Evolutionary conservation across 495 filamentous ascomycete genomes (phyloP).

Genomic region (Opeltia flavorubescens): DNA sequence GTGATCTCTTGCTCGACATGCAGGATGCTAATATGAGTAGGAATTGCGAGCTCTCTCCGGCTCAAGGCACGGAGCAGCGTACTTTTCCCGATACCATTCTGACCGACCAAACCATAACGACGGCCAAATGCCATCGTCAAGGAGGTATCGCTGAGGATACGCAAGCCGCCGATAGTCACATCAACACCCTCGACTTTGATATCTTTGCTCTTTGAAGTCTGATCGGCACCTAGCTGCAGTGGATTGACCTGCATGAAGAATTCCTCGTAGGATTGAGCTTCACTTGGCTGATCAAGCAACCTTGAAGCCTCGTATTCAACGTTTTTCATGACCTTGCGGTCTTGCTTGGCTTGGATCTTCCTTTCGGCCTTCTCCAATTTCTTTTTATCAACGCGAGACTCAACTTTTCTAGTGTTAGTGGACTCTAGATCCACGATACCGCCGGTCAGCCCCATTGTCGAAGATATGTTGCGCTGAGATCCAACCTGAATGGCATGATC

Average conservation of each 20-base stretch:
- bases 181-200: conserved; percentile 96
- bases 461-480: conserved; percentile 86
- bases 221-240: conserved; percentile 67
- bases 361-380: conserved; percentile 98
- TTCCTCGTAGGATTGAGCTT: conserved; percentile 92
- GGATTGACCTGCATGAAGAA: conserved; percentile 99
- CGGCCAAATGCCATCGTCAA: conserved; percentile 86
- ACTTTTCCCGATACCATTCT: conserved; percentile 99
- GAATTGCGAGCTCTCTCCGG: conserved; percentile 84
- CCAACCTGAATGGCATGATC: conserved; percentile 95
- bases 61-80: conserved; percentile 85
- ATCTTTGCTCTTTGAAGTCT: conserved; percentile 83
- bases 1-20: conserved; percentile 99
- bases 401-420: conserved; percentile 78
- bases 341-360: conserved; percentile 97
- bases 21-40: conserved; percentile 93
- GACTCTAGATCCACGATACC: conserved; percentile 85
- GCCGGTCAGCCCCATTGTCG: conserved; percentile 76
- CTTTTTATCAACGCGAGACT: conserved; percentile 95
- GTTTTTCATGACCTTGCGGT: conserved; percentile 93
- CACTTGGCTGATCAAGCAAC: conserved; percentile 67
- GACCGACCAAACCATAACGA: conserved; percentile 92
- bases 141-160: conserved; percentile 80
- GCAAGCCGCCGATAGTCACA: conserved; percentile 74
- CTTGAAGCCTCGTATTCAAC: conserved; percentile 95